Evolutionary conservation across 1,284 basidiomycete species (phyloP).

Genomic region (Tilletia horrida): DNA sequence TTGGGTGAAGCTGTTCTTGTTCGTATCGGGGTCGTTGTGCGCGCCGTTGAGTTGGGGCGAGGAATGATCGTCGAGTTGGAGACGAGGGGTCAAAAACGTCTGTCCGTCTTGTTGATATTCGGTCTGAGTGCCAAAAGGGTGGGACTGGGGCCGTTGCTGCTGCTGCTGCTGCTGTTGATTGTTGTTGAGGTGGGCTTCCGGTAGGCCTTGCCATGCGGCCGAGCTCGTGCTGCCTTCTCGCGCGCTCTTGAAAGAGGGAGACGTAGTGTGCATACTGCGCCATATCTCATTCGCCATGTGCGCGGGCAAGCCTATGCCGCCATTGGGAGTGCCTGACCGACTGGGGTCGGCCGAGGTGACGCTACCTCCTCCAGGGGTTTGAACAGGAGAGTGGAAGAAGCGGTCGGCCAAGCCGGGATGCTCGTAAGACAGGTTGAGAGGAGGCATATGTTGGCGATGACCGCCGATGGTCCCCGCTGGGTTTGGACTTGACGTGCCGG

Average conservation of each 20-base stretch:
- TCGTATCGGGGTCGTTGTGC: background rate
- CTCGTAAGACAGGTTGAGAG: background rate
- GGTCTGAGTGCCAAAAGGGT: background rate
- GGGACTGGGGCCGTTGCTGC: background rate
- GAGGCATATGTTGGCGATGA: background rate
- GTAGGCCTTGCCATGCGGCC: background rate
- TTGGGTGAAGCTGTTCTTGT: background rate
- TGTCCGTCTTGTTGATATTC: background rate
- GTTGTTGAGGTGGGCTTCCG: background rate
- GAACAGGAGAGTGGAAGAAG: background rate
- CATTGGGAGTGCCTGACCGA: no score
- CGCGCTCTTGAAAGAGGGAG: slow-evolving; percentile 12
- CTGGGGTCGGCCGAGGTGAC: no score
- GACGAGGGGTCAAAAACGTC: slow-evolving; percentile 12
- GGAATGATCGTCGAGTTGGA: slow-evolving; percentile 7
- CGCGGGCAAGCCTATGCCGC: background rate
- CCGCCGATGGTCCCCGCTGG: slow-evolving; percentile 10
- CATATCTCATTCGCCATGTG: slow-evolving; percentile 6
- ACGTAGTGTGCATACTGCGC: slow-evolving; percentile 1
- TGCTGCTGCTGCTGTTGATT: background rate
- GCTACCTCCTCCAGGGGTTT: background rate
- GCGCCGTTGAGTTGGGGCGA: background rate
- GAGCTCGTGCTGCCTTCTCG: slow-evolving; percentile 8
- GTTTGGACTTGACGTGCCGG: slow-evolving; percentile 6
- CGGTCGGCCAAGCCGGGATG: background rate